Conservation (phyloP, 129 eudicot genomes). For the Solidago caesia region DNA sequence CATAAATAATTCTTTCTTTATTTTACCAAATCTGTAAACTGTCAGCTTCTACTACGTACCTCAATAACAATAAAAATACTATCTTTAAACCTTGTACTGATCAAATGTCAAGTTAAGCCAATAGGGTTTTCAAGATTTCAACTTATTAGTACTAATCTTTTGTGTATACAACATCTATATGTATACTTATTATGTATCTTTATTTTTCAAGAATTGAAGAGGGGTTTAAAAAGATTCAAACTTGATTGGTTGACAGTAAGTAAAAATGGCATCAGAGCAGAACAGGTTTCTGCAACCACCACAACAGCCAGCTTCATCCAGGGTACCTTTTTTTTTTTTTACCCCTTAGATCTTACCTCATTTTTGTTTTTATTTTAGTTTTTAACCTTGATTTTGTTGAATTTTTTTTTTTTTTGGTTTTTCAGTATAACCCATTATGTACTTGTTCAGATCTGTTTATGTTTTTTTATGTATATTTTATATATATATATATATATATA, state of each 20-base stretch:
- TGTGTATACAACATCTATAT: neutral
- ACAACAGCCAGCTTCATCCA: slow-evolving; percentile 45
- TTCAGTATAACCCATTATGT: neutral
- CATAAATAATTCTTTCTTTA: slow-evolving; percentile 20
- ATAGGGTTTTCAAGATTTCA: neutral
- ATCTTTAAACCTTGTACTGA: slow-evolving; percentile 8
- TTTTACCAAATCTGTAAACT: slow-evolving; percentile 31
- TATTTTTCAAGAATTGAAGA: slow-evolving; percentile 3
- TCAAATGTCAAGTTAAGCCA: slow-evolving; percentile 18
- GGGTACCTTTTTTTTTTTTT: slow-evolving; percentile 35
- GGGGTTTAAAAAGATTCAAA: neutral
- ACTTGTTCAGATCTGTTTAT: slow-evolving; percentile 34
- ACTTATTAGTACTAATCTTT: neutral
- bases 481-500: too few species aligned
- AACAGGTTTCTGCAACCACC: slow-evolving; percentile 50
- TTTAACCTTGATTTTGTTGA: neutral
- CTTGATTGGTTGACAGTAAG: slow-evolving; percentile 4
- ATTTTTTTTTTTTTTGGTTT: slow-evolving; percentile 3
- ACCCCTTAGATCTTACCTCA: slow-evolving; percentile 23
- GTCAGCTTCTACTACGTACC: slow-evolving; percentile 35
- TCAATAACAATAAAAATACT: neutral
- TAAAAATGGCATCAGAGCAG: slow-evolving; percentile 60
- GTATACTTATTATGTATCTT: neutral
- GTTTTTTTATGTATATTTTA: neutral
- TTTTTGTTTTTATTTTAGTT: neutral